These are phyloP conservation scores for Candida xiaguanensis DNA, from an alignment of 805 yeast genomes.

Conservation along the genomic window DNA sequence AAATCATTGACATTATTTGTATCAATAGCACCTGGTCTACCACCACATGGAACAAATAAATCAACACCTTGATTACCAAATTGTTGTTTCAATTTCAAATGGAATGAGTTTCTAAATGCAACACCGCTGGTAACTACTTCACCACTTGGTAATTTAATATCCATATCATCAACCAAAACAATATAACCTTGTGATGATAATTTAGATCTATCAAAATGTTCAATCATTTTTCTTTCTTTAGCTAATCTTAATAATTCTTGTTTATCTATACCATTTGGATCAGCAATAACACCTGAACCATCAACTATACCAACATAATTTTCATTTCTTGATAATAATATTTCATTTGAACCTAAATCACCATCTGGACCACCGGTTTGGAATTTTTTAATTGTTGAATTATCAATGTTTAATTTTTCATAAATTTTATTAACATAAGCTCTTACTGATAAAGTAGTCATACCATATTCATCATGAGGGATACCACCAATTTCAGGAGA, in stretches of 20 bases:
- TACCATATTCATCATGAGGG: conserved; percentile 97
- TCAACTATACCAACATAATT: conserved; percentile 85
- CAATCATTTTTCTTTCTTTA: conserved; percentile 67
- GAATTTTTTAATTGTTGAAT: conserved; percentile 62
- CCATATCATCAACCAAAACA: conserved; percentile 81
- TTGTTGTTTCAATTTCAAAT: conserved; percentile 63
- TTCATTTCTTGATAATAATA: conserved; percentile 78
- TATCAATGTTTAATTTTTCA: conserved; percentile 65
- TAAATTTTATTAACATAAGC: conserved; percentile 87
- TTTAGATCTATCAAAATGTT: conserved; percentile 60
- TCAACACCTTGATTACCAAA: conserved; percentile 61
- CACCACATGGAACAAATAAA: conserved; percentile 97
- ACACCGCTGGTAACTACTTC: conserved; percentile 75
- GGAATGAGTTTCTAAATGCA: conserved; percentile 87
- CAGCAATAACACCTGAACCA: conserved; percentile 93
- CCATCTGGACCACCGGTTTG: conserved; percentile 99
- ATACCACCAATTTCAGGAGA: conserved; percentile 91
- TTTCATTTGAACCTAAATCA: conserved; percentile 94
- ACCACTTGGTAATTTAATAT: conserved; percentile 76
- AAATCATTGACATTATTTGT: conserved; percentile 72
- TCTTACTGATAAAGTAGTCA: conserved; percentile 94
- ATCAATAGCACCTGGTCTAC: conserved; percentile 95
- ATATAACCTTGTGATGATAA: conserved; percentile 75
- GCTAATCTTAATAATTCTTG: conserved; percentile 78
- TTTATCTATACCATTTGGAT: conserved; percentile 85